phyloP scores from a whole-genome alignment of 805 yeast species.

The Yarrowia sp. region DNA sequence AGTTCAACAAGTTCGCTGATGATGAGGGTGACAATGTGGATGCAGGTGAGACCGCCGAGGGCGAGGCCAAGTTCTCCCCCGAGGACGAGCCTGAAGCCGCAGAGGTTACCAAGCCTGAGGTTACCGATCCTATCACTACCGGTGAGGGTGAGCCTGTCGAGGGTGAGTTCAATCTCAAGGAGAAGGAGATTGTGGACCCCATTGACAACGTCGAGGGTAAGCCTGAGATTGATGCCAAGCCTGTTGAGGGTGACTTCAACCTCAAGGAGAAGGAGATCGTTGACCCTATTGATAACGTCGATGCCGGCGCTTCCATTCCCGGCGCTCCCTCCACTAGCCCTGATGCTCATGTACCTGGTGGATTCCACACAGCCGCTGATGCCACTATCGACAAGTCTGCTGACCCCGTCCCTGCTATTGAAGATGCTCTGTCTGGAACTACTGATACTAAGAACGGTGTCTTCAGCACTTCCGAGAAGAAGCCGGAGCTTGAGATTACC shows the following conservation, averaged over 20 bases:
- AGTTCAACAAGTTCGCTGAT: conserved; percentile 30
- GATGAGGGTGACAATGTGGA: conserved; percentile 24
- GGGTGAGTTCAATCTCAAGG: conserved; percentile 31
- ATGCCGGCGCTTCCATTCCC: conserved; percentile 18
- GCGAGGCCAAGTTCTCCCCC: conserved; percentile 21
- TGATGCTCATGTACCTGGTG: conserved; percentile 24
- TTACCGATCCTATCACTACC: not conserved
- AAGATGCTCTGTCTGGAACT: conserved; percentile 21
- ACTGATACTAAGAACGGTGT: conserved; percentile 24
- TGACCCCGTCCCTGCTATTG: conserved; percentile 28
- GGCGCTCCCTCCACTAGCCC: conserved; percentile 25
- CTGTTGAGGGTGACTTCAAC: conserved; percentile 26
- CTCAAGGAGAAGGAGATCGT: conserved; percentile 23
- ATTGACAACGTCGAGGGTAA: conserved; percentile 2
- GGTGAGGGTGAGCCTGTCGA: conserved; percentile 14
- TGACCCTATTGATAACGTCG: conserved; percentile 17
- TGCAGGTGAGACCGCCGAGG: conserved; percentile 21
- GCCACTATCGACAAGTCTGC: conserved; percentile 9
- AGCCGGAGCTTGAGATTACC: conserved; percentile 2
- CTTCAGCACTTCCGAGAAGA: conserved; percentile 29
- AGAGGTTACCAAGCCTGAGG: conserved; percentile 18
- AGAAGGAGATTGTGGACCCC: conserved; percentile 28
- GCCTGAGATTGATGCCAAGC: conserved; percentile 1
- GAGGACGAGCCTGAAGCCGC: conserved; percentile 28
- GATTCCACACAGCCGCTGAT: conserved; percentile 23